Percentiles rank a stretch among this genome's conserved stretches.
Conservation (phyloP, 352 stramenopile species). For the Blastocystis sp. region DNA sequence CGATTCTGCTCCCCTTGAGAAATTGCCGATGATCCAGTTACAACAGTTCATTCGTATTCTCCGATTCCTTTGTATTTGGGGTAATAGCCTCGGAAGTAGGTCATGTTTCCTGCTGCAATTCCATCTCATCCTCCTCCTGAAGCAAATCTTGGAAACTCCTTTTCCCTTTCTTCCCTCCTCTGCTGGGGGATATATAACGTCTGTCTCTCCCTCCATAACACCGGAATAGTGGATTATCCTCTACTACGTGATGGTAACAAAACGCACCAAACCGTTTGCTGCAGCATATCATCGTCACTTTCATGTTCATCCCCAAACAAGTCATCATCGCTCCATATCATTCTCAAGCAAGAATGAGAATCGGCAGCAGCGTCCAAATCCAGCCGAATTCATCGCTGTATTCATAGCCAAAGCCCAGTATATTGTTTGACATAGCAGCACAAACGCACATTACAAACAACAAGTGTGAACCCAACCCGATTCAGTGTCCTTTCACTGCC, state of each 20-base stretch:
- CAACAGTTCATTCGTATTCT: no score
- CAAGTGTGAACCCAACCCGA: neutral
- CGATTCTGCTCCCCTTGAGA: neutral
- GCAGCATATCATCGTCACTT: no score
- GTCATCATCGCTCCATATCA: slow-evolving; percentile 23
- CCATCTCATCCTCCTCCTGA: neutral
- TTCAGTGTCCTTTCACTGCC: no score
- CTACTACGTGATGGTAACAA: no score
- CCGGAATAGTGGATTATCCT: no score
- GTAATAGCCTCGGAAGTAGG: no score
- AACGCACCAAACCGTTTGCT: no score
- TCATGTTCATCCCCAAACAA: neutral
- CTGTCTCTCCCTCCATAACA: no score
- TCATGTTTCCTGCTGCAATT: neutral
- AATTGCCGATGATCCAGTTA: neutral
- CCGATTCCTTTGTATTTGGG: no score
- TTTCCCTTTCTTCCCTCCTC: neutral
- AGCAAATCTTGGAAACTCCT: neutral
- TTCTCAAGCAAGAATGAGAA: slow-evolving; percentile 37
- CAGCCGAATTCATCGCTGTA: slow-evolving; percentile 51
- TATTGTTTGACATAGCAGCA: slow-evolving; percentile 9
- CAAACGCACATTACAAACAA: neutral
- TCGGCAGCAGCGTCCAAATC: slow-evolving; percentile 23
- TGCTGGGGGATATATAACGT: neutral
- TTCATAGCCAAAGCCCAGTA: neutral